phyloP scores from a whole-genome alignment of 2,329 filamentous ascomycete species.

The Fusarium proliferatum region DNA sequence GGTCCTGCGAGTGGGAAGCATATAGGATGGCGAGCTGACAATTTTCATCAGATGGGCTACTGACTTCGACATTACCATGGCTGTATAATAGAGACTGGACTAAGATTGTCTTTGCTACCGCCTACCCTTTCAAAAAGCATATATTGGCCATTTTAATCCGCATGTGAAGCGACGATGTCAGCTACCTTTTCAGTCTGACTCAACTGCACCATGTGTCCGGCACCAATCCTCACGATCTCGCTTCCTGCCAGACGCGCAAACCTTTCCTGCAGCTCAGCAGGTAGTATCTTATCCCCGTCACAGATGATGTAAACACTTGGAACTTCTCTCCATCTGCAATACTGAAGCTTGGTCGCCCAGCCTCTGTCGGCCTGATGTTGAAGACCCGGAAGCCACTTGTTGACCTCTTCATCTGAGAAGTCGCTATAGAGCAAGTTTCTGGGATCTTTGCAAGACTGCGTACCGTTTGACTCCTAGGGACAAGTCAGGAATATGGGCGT shows the following conservation, averaged over 20 bases:
- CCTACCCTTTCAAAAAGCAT: fast-evolving
- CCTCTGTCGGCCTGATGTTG: background rate
- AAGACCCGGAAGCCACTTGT: background rate
- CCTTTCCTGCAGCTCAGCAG: background rate
- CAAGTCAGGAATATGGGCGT: fast-evolving
- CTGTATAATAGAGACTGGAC: fast-evolving
- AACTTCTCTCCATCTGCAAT: background rate
- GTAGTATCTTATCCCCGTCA: background rate
- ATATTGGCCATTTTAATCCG: fast-evolving
- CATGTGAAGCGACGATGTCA: background rate
- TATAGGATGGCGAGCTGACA: background rate
- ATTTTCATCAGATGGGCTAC: fast-evolving
- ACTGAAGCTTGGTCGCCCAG: background rate
- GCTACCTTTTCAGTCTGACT: background rate
- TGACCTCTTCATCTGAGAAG: background rate
- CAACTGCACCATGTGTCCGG: background rate
- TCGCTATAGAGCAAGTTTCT: background rate
- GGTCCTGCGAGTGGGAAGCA: background rate
- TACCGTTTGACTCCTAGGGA: background rate
- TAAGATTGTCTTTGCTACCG: fast-evolving
- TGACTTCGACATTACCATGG: fast-evolving
- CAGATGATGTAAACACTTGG: background rate
- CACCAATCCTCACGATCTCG: background rate
- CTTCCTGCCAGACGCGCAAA: background rate
- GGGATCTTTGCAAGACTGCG: background rate